Conservation (phyloP, 176 grass and related monocot species). For the Zoysia japonica region DNA sequence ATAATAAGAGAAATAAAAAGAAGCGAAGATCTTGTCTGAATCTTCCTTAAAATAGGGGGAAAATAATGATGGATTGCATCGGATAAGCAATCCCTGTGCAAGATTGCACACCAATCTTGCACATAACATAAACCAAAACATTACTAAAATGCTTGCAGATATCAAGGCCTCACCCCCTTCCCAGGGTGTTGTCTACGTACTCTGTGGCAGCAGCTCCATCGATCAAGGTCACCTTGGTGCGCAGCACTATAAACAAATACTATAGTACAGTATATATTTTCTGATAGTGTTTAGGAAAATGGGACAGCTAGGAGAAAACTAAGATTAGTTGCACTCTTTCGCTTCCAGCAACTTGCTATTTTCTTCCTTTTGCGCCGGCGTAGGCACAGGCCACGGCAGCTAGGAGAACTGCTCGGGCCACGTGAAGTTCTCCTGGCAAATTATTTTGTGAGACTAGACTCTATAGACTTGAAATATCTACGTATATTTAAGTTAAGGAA, state of each 20-base stretch:
- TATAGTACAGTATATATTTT: conserved; percentile 22
- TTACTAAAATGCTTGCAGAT: conserved; percentile 22
- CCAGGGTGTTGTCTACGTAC: conserved; percentile 47
- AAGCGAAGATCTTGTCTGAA: conserved; percentile 33
- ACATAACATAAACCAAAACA: conserved; percentile 13
- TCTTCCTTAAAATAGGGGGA: conserved; percentile 38
- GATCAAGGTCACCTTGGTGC: conserved; percentile 13
- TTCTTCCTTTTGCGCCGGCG: not conserved
- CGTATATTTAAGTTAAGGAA: too few relatives aligned
- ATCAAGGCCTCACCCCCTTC: conserved; percentile 23
- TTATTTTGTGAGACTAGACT: too few relatives aligned
- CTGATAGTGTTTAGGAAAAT: conserved; percentile 23
- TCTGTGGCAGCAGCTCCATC: conserved; percentile 35
- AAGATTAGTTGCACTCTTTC: not conserved
- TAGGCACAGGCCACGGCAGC: not conserved
- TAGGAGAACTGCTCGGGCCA: not conserved
- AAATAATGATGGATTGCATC: conserved; percentile 41
- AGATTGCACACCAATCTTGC: not conserved
- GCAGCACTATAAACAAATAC: conserved; percentile 18
- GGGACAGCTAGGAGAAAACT: not conserved
- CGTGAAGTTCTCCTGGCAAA: not conserved
- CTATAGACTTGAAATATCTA: too few relatives aligned
- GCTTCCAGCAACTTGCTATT: conserved; percentile 11
- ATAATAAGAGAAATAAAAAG: conserved; percentile 24
- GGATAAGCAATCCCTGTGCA: conserved; percentile 26